Base-by-base conservation (phyloP, 2,329 filamentous ascomycete genomes). In the Colletotrichum gigasporum region DNA sequence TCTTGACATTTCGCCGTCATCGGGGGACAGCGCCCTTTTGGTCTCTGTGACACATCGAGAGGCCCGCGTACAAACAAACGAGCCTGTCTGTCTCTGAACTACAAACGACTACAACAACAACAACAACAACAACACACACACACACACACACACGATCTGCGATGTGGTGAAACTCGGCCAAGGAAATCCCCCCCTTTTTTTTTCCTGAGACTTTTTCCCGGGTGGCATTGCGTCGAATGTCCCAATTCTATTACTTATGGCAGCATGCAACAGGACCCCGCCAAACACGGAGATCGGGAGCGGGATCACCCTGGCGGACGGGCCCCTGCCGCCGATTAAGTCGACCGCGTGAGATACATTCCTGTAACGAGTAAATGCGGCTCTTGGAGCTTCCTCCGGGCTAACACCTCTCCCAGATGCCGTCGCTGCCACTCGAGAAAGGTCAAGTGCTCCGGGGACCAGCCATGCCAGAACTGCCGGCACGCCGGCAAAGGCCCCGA, bases 401-500 rank as follows among this genome's bases (percentile, higher is more conserved):
- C 68, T 24, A 71, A 76, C 54, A 11, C 20, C 50, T 34, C 12
- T 30, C 18, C 14, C 6, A 75, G 61, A 28, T 63, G 66, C 59
- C 75, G 70, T 32, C 71, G 60, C 62, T 81, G 68, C 42, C 77
- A 70, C 57, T 67, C 74, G 1, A 69, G 75, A 9, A 77, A 76
- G 55, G 74, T 77, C 8, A 77, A 75, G 50, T 77, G 75, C 34
- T 75, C 74, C 2, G 75, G 75, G 1, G 74, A 72, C 1, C 68
- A 70, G 14, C 75, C 75, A 2, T 77, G 75, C 39, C 67, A 71
- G 10, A 76, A 74, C 47, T 77, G 75, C 48, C 66, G 63, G 24
- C 72, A 74, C 56, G 70, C 74, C 6, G 72, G 70, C 4, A 73
- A 72, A 54, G 71, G 69, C 11, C 51, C 67, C 2, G 74, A 76